These are phyloP conservation scores for Blumeria hordei DNA, from an alignment of 2,329 filamentous ascomycete species.

Conservation along the genomic window DNA sequence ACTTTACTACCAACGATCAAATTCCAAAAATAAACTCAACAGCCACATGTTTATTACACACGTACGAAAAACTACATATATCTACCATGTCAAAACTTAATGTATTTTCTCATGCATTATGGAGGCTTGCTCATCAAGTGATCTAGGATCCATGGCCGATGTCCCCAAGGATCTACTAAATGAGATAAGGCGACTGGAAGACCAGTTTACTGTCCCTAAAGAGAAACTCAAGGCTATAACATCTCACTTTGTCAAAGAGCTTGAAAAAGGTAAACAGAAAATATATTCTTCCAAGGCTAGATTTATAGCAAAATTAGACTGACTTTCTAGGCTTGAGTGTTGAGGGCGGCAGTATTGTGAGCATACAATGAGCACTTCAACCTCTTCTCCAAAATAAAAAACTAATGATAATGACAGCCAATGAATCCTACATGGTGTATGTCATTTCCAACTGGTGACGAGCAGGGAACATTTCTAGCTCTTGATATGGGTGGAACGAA, in stretches of 20 bases:
- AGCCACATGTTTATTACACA: too few relatives aligned
- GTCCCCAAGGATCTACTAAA: slow-evolving; percentile 61
- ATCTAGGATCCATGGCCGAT: slow-evolving; percentile 65
- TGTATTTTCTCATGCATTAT: not conserved
- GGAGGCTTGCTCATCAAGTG: not conserved
- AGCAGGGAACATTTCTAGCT: slow-evolving; percentile 69
- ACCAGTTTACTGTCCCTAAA: slow-evolving; percentile 54
- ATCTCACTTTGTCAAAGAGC: slow-evolving; percentile 67
- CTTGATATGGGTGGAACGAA: slow-evolving; percentile 96
- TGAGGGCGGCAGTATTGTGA: slow-evolving; percentile 78
- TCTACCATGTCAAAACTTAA: too few relatives aligned
- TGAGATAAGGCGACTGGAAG: slow-evolving; percentile 67
- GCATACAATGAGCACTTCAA: slow-evolving; percentile 14
- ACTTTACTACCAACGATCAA: too few relatives aligned
- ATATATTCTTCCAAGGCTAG: not conserved
- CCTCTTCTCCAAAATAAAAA: not conserved
- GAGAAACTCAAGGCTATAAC: slow-evolving; percentile 75
- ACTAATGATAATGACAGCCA: slow-evolving; percentile 29
- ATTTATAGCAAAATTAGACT: slow-evolving; percentile 1
- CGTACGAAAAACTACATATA: too few relatives aligned
- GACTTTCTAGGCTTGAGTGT: slow-evolving; percentile 44
- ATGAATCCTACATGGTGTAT: slow-evolving; percentile 98
- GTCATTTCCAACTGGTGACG: slow-evolving; percentile 64
- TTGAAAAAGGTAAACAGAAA: slow-evolving; percentile 43
- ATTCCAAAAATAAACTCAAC: too few relatives aligned